Percentiles rank a stretch among this genome's conserved stretches.
These are phyloP conservation scores for Aspergillus baeticus DNA, from an alignment of 495 filamentous ascomycete species.

Conservation along the genomic window DNA sequence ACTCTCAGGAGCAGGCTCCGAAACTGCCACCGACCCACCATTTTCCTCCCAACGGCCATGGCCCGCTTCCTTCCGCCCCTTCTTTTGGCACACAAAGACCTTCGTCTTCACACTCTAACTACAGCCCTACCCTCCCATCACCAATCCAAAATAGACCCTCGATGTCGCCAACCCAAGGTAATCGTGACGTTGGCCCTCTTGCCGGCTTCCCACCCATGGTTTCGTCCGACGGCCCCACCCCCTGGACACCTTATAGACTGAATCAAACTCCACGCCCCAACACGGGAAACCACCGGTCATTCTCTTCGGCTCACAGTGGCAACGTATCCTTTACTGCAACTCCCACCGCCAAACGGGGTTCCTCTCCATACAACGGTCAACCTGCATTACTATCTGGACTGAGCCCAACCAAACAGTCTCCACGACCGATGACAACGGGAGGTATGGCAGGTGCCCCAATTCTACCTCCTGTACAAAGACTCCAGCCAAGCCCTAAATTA, in stretches of 20 bases:
- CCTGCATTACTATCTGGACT: conserved; percentile 61
- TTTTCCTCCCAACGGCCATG: conserved; percentile 29
- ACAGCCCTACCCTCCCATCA: conserved; percentile 35
- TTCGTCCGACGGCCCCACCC: conserved; percentile 28
- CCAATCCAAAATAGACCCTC: conserved; percentile 46
- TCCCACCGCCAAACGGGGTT: conserved; percentile 38
- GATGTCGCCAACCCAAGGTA: conserved; percentile 52
- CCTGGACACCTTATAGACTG: conserved; percentile 39
- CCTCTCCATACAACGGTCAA: conserved; percentile 48
- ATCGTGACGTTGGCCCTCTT: conserved; percentile 45
- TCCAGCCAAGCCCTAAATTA: conserved; percentile 50
- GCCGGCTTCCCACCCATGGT: conserved; percentile 40
- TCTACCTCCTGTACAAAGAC: conserved; percentile 47
- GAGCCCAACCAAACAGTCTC: conserved; percentile 73
- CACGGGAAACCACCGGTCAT: conserved; percentile 29
- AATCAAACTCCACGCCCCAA: conserved; percentile 32
- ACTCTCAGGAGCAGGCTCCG: conserved; percentile 26
- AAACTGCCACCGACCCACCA: conserved; percentile 35
- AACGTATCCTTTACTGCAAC: conserved; percentile 27
- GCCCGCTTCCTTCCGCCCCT: conserved; percentile 24
- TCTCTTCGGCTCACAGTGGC: conserved; percentile 29
- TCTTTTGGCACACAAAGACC: conserved; percentile 41
- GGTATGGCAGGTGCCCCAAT: conserved; percentile 45
- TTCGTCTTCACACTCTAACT: conserved; percentile 45
- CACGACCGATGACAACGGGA: conserved; percentile 48